Percentiles rank a stretch among this genome's conserved stretches.
Evolutionary conservation across 2,329 filamentous ascomycete genomes (phyloP).

Genomic region (Colletotrichum agaves): DNA sequence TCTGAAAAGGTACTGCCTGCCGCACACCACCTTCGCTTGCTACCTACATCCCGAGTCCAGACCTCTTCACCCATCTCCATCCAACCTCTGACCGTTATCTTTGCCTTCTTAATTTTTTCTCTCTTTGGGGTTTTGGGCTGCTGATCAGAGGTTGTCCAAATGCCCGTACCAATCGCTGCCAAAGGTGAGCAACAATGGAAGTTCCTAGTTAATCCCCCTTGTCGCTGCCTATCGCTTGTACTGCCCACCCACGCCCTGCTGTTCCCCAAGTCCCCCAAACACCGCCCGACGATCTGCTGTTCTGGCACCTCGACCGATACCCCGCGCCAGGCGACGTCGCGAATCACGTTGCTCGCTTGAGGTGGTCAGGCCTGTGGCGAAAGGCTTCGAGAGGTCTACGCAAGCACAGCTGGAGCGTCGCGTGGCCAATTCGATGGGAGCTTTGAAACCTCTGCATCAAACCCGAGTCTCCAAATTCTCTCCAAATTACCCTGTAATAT

Average conservation of each 20-base stretch:
- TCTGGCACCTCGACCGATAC: conserved; percentile 19
- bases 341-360: conserved; percentile 35
- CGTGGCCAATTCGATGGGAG: conserved; percentile 25
- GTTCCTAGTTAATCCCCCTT: conserved; percentile 10
- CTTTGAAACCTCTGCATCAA: conserved; percentile 15
- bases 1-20: conserved; percentile 12
- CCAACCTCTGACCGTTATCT: conserved; percentile 10
- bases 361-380: conserved; percentile 38
- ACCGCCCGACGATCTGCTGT: conserved; percentile 34
- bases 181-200: conserved; percentile 30
- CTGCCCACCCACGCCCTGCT: conserved; percentile 2
- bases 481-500: background rate
- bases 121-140: conserved; percentile 11
- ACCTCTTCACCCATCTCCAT: background rate
- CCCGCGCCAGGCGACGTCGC: conserved; percentile 30
- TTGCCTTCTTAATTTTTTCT: background rate
- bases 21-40: background rate
- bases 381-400: conserved; percentile 28
- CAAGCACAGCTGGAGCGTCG: conserved; percentile 24
- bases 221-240: conserved; percentile 29
- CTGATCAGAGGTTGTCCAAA: conserved; percentile 23
- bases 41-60: background rate
- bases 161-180: conserved; percentile 37
- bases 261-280: conserved; percentile 15
- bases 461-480: background rate